Evolutionary conservation across 2,329 filamentous ascomycete species (phyloP).

Genomic region (Acephala macrosclerotiorum): DNA sequence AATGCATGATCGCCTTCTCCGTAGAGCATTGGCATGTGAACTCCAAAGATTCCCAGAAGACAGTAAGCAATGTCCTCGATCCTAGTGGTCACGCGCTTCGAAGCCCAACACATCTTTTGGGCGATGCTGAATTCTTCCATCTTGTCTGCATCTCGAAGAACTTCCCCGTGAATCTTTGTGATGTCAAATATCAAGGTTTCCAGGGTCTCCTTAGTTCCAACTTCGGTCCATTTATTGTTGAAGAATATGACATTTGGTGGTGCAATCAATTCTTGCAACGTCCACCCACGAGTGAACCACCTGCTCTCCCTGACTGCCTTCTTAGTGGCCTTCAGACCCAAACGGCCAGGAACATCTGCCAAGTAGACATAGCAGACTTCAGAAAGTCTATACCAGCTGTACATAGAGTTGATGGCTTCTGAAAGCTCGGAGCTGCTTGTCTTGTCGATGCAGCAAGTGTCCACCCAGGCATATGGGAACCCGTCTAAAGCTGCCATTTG

Average conservation of each 20-base stretch:
- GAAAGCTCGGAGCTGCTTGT: constrained; percentile 27
- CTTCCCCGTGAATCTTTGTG: no score
- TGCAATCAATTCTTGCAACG: constrained; percentile 27
- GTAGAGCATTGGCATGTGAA: constrained; percentile 45
- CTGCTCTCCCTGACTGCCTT: not conserved
- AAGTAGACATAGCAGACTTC: constrained; percentile 29
- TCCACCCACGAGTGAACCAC: constrained; percentile 32
- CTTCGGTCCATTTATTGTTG: constrained; percentile 14
- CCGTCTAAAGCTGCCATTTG: constrained; percentile 20
- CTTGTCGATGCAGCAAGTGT: constrained; percentile 35
- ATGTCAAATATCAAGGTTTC: no score
- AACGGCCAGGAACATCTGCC: constrained; percentile 14
- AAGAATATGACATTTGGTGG: constrained; percentile 20
- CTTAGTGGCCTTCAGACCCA: no score
- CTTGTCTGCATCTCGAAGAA: no score
- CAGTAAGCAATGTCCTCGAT: constrained; percentile 45
- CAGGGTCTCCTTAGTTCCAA: constrained; percentile 22
- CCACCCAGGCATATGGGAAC: constrained; percentile 12
- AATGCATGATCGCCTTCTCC: constrained; percentile 37
- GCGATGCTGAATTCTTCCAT: constrained; percentile 59
- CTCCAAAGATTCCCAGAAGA: constrained; percentile 40
- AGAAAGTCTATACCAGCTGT: constrained; percentile 28
- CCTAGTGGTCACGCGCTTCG: constrained; percentile 35
- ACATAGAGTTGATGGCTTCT: constrained; percentile 35
- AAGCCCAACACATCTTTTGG: constrained; percentile 46